phyloP scores from a whole-genome alignment of 495 filamentous ascomycete genomes.

The Astrothelium subdiscretum region DNA sequence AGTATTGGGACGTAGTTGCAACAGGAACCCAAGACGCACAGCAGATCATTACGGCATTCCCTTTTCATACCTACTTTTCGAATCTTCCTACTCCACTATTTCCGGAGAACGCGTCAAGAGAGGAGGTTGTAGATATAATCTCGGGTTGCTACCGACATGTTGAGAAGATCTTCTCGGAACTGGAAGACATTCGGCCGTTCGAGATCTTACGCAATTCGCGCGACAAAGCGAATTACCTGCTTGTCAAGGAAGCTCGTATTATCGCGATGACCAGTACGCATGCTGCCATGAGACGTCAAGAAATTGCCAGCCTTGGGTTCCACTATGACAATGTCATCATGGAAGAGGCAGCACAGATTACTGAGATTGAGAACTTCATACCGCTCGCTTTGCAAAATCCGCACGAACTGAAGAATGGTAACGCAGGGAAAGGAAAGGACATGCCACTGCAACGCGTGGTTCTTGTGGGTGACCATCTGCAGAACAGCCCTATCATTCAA shows the following conservation, averaged over 20 bases:
- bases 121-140: slow-evolving; percentile 63
- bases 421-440: slow-evolving; percentile 46
- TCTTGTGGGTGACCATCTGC: slow-evolving; percentile 87
- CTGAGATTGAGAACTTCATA: slow-evolving; percentile 94
- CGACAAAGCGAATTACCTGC: slow-evolving; percentile 90
- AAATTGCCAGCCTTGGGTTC: slow-evolving; percentile 86
- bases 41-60: slow-evolving; percentile 65
- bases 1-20: slow-evolving; percentile 52
- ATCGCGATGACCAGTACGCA: slow-evolving; percentile 98
- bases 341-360: slow-evolving; percentile 98
- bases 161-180: slow-evolving; percentile 78
- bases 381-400: slow-evolving; percentile 80
- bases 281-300: slow-evolving; percentile 89
- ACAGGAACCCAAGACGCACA: slow-evolving; percentile 40
- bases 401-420: neutral
- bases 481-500: slow-evolving; percentile 93
- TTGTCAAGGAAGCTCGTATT: slow-evolving; percentile 88
- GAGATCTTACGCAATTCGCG: slow-evolving; percentile 79
- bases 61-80: slow-evolving; percentile 81
- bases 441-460: slow-evolving; percentile 76
- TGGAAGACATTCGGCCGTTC: slow-evolving; percentile 90
- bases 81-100: slow-evolving; percentile 83
- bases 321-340: slow-evolving; percentile 96
- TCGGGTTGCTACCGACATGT: slow-evolving; percentile 86
- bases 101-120: slow-evolving; percentile 46